Evolutionary conservation across 2,329 filamentous ascomycete species (phyloP).

Genomic region (Exophiala sideris): DNA sequence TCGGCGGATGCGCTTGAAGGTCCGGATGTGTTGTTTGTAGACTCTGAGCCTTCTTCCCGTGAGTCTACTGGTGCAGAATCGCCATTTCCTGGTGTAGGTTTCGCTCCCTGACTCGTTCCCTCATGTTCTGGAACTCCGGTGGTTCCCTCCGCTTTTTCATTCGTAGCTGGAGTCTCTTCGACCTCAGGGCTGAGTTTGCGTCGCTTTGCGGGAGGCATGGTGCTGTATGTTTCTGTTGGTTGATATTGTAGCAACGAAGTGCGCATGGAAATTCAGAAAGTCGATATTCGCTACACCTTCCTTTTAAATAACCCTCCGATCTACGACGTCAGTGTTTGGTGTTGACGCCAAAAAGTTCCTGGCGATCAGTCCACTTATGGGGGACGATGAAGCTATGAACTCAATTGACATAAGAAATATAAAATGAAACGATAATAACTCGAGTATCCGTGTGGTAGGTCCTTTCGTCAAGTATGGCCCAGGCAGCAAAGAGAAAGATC

Average conservation of each 20-base stretch:
- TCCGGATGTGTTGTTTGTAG: background rate
- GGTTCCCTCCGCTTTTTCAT: background rate
- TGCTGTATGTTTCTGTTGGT: background rate
- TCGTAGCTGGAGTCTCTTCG: conserved; percentile 2
- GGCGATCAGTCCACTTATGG: conserved; percentile 12
- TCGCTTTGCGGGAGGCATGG: conserved; percentile 21
- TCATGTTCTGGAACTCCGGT: background rate
- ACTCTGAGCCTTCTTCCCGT: background rate
- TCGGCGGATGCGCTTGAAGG: conserved; percentile 13
- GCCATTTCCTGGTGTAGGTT: background rate
- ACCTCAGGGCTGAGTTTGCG: conserved; percentile 22
- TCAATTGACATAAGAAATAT: no score
- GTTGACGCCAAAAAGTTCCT: conserved; percentile 14
- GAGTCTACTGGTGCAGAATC: background rate
- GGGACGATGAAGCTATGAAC: background rate
- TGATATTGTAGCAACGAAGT: background rate
- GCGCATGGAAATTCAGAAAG: background rate
- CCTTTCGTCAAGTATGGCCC: conserved; percentile 6
- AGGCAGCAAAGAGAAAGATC: conserved; percentile 64
- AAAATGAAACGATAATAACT: no score
- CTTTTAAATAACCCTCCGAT: background rate
- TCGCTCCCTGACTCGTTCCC: background rate
- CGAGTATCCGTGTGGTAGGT: no score
- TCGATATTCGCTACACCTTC: conserved; percentile 19
- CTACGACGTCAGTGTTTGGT: conserved; percentile 18